Evolutionary conservation across 306 rosid species (phyloP), one percentile per base, ranked within the genome.

Genomic region (Sophora flavescens): DNA sequence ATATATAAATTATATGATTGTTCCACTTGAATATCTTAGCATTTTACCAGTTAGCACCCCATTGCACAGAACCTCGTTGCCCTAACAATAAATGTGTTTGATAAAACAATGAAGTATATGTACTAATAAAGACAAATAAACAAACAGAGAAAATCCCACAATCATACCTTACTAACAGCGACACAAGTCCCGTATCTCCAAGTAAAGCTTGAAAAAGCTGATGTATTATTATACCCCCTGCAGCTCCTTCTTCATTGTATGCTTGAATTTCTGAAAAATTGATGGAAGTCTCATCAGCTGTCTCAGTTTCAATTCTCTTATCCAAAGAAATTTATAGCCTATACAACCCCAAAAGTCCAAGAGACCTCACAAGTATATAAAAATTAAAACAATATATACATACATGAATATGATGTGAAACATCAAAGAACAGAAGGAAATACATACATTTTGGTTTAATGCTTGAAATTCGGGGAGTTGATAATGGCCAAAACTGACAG

Each of bases 241-340:
- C 76, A 96, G 87, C 89, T 96, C 97, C n/a, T n/a, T n/a, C 89
- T 89, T 96, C 99, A 96, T 96, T 82, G 93, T 86, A 78, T 92
- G 99, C 86, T 82, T 89, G 83, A 92, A 96, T 84, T 90, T 96
- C 99, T 96, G 90, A n/a, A 81, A 74, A 68, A 74, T 80, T 3
- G 76, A 77, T 69, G 35, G 69, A 81, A 81, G 28, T 28, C 50
- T 13, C 6, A 35, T 70, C 57, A 78, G 47, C 16, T 50, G 14
- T 35, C 57, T 54, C 26, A n/a, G 2, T 60, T 60, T 74, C 44
- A 8, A 13, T 44, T 30, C 30, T 39, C 32, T 4, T 6, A 47
- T 5, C 3, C 0, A 44, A 7, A 51, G n/a, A 3, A 32, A 30
- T n/a, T 50, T 48, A 63, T 32, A 53, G 4, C 3, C 13, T 7